Evolutionary conservation across 345 rosid species (phyloP).

Genomic region (Iberis pinnata): DNA sequence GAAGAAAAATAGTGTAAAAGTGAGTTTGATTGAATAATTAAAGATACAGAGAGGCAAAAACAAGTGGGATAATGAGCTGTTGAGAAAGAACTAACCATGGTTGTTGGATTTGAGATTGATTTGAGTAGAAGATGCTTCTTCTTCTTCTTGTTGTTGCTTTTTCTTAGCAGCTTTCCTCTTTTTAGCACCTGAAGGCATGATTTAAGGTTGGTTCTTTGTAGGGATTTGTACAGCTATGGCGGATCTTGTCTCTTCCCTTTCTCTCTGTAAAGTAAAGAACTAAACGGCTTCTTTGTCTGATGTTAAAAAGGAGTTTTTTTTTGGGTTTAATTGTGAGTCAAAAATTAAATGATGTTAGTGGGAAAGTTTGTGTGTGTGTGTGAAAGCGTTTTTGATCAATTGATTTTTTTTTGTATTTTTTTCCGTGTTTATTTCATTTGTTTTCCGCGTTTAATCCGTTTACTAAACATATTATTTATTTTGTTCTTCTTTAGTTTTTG

Average conservation of each 20-base stretch:
- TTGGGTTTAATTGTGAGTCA: too few species aligned
- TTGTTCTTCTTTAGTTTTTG: too few species aligned
- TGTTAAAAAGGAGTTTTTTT: too few species aligned
- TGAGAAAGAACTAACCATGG: too few species aligned
- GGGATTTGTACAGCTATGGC: slow-evolving; percentile 33
- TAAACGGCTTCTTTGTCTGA: not conserved
- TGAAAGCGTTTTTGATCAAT: too few species aligned
- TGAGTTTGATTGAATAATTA: slow-evolving; percentile 23
- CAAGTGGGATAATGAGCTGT: slow-evolving; percentile 5
- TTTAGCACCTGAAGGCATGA: slow-evolving; percentile 84
- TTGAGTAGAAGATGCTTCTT: slow-evolving; percentile 39
- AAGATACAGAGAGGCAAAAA: slow-evolving; percentile 25
- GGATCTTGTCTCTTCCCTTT: slow-evolving; percentile 26
- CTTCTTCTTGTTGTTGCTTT: slow-evolving; percentile 39
- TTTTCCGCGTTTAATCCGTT: too few species aligned
- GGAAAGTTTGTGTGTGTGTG: slow-evolving; percentile 10
- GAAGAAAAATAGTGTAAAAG: slow-evolving; percentile 9
- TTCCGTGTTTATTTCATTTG: too few species aligned
- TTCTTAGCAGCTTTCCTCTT: slow-evolving; percentile 91
- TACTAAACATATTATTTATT: too few species aligned
- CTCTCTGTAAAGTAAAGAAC: slow-evolving; percentile 12
- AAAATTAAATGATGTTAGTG: slow-evolving; percentile 24
- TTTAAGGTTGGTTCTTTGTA: not conserved
- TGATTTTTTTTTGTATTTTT: too few species aligned
- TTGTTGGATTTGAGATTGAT: slow-evolving; percentile 32